These are phyloP conservation scores for Aureobasidium leucospermi DNA, from an alignment of 2,329 filamentous ascomycete genomes.

Conservation along the genomic window DNA sequence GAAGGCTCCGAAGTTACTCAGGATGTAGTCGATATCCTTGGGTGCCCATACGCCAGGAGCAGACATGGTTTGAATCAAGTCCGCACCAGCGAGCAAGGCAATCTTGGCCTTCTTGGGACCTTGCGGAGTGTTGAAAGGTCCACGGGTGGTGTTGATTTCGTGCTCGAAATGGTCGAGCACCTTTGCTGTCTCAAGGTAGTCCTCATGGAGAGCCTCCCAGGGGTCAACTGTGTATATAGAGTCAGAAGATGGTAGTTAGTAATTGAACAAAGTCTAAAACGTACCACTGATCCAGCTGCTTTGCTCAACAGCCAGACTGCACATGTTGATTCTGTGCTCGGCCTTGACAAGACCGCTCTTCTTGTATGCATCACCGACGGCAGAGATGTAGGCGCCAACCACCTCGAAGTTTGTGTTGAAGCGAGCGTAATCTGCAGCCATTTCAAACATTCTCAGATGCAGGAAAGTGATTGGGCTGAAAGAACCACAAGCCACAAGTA, in stretches of 20 bases:
- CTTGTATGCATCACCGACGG: conserved; percentile 70
- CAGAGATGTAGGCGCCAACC: conserved; percentile 75
- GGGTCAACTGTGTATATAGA: conserved; percentile 56
- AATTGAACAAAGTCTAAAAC: background rate
- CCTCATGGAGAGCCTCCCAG: conserved; percentile 78
- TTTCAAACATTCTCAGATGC: conserved; percentile 81
- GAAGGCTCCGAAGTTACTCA: conserved; percentile 75
- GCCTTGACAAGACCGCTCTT: conserved; percentile 71
- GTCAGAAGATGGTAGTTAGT: background rate
- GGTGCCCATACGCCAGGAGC: conserved; percentile 65
- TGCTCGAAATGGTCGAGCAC: conserved; percentile 87
- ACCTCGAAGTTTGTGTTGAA: conserved; percentile 75
- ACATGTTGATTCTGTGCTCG: conserved; percentile 76
- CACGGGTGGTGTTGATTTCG: conserved; percentile 74
- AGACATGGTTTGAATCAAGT: conserved; percentile 46
- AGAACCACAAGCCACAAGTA: conserved; percentile 62
- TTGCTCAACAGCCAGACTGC: conserved; percentile 69
- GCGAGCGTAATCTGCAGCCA: conserved; percentile 72
- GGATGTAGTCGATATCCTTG: conserved; percentile 79
- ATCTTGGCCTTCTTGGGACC: conserved; percentile 67
- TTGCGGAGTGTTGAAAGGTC: conserved; percentile 62
- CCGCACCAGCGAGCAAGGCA: conserved; percentile 67
- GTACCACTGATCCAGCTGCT: conserved; percentile 62
- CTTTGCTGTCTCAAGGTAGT: conserved; percentile 81
- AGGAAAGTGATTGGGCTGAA: conserved; percentile 47